Base-by-base conservation (phyloP, 1,284 basidiomycete genomes). In the Cutaneotrichosporon sp. region DNA sequence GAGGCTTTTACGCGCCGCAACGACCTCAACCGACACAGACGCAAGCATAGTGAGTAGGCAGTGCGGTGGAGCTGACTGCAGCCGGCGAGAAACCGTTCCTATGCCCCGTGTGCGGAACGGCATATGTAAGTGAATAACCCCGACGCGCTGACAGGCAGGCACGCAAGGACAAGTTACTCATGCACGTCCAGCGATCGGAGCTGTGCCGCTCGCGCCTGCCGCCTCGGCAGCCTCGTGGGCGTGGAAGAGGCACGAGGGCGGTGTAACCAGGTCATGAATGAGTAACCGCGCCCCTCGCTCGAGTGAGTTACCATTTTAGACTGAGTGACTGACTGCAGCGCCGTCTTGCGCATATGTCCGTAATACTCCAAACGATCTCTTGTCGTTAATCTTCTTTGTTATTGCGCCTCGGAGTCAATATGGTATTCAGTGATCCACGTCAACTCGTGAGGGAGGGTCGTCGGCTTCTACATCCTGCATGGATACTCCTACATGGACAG, bases 81-180 rank as follows among this genome's bases (percentile, higher is more conserved):
- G 57, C 57, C 12, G 57, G 57, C 31, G 57, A 59, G 25, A 59
- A 59, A 53, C 57, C 57, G 11, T 59, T 59, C 33, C 27, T 38
- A 12, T 59, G 57, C 41, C 53, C 50, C 6, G 57, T 50, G 2
- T 59, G 57, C 48, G 48, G 48, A 1, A 48, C 50, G 3, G 53
- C 57, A 6, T 59, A 55, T 24, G 57, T 59, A 35, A 51, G 57
- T 51, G 14, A 7, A 3, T 26, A 5, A 31, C 10, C 24, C 12
- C 3, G 22, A 14, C 11, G 4, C 17, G 7, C 55, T 57, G 12
- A 57, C 50, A 24, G 42, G n/a, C 59, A 60, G 59, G 59, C 59
- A 5, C 59, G 59, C 47, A 60, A 60, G 33, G 59, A 60, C 50
- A 60, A 60, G 35, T 55, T 60, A 8, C 52, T 60, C 29, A 54